Conservation (phyloP, 345 rosid species). For the Camelina hispida region DNA sequence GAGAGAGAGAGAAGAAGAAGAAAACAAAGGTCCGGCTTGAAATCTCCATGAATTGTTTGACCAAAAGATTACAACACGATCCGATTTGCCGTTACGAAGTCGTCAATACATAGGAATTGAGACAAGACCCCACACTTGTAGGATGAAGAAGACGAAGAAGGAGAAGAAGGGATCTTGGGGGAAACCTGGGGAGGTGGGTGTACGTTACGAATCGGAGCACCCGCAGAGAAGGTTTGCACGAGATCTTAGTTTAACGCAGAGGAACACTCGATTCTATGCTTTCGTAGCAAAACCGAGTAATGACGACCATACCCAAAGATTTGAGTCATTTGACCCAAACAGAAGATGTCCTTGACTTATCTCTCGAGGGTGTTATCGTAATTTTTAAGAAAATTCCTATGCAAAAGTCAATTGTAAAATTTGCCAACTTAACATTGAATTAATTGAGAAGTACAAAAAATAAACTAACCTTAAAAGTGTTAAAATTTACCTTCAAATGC, state of each 20-base stretch:
- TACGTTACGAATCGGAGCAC: slow-evolving; percentile 63
- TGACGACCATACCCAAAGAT: slow-evolving; percentile 5
- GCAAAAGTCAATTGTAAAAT: no score
- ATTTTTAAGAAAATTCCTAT: no score
- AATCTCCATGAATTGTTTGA: slow-evolving; percentile 55
- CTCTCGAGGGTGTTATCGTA: no score
- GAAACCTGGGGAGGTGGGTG: slow-evolving; percentile 53
- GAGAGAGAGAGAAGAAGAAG: slow-evolving; percentile 47
- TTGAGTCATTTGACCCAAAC: slow-evolving; percentile 25
- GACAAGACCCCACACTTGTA: slow-evolving; percentile 13
- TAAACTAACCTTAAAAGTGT: no score
- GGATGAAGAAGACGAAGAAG: background rate
- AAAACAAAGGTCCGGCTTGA: slow-evolving; percentile 46
- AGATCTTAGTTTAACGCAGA: slow-evolving; percentile 18
- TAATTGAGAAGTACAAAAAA: no score
- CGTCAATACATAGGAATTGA: slow-evolving; percentile 34
- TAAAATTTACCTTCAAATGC: no score
- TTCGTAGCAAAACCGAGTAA: slow-evolving; percentile 18
- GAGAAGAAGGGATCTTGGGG: slow-evolving; percentile 31
- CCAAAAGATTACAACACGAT: slow-evolving; percentile 42
- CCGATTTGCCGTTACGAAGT: slow-evolving; percentile 38
- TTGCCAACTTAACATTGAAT: no score
- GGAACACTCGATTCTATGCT: slow-evolving; percentile 41
- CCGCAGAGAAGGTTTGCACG: slow-evolving; percentile 35
- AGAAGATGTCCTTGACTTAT: no score